Evolutionary conservation across 805 yeast species (phyloP), one percentile per base, ranked within the genome.

Genomic region (Wickerhamiella galacta): DNA sequence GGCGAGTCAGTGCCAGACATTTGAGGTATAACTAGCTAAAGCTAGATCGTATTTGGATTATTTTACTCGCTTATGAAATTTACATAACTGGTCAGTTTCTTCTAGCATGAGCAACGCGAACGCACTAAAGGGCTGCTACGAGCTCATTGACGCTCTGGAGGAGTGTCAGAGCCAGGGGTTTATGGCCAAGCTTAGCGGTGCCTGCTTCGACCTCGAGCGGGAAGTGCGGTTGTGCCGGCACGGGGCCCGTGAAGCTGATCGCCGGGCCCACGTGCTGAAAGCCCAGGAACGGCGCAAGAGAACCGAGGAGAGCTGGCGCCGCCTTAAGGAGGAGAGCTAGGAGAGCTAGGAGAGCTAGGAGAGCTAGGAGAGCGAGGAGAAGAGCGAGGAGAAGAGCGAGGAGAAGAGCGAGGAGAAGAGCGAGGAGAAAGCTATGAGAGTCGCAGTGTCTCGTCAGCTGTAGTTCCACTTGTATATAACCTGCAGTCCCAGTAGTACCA

Each of bases 91-190:
- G n/a, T n/a, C n/a, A n/a, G n/a, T n/a, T n/a, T n/a, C n/a, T n/a
- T n/a, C n/a, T n/a, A n/a, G 15, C 24, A 46, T 46, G 50, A 46
- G 50, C 35, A 46, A 46, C 43, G 37, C 36, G 12, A 38, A 34
- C 8, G 50, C 50, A 6, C 4, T 45, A 16, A 20, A 17, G 21
- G 77, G 77, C 14, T 87, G 98, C 54, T 72, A 68, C 33, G 79
- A 75, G 39, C 65, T 82, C 25, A 82, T 90, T 52, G 74, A 75
- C 39, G 95, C 93, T 0, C 66, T 87, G 4, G 93, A 87, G 46
- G 75, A 80, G 50, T 87, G 98, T 52, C 95, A 85, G 47, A 65
- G 70, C 37, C 44, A 41, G 32, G 76, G 73, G 35, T 76, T 73
- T 43, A 44, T 77, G 38, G 65, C 69, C 42, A 70, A 78, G 51